Evolutionary conservation across 257 asterid genomes (phyloP).

Genomic region (Lycium barbarum): DNA sequence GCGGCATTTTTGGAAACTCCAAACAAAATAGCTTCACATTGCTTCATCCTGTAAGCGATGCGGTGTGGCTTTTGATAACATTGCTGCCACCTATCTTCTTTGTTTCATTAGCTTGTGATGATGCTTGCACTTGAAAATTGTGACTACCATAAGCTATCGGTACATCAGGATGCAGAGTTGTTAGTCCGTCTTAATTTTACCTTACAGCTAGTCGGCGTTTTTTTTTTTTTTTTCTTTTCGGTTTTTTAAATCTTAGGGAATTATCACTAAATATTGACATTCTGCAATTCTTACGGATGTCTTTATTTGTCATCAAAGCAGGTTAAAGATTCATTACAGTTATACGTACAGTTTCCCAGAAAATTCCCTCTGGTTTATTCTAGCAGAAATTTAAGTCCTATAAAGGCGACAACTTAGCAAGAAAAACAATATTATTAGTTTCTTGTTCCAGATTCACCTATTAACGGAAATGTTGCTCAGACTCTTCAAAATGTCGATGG

Average conservation of each 20-base stretch:
- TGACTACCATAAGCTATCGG: not conserved
- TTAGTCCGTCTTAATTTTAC: not conserved
- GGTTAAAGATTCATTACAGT: not conserved
- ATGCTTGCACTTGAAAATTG: not conserved
- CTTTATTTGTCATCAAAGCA: conserved; percentile 5
- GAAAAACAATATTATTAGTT: not conserved
- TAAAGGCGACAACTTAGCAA: not conserved
- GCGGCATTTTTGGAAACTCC: no score
- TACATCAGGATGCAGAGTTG: not conserved
- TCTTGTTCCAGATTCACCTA: conserved; percentile 16
- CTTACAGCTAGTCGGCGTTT: not conserved
- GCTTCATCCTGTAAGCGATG: no score
- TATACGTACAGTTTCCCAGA: not conserved
- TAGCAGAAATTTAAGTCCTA: not conserved
- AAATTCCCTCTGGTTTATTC: conserved; percentile 4
- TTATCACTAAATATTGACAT: not conserved
- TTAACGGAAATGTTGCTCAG: not conserved
- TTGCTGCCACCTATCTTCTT: no score
- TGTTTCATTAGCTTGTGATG: no score
- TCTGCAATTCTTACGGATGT: not conserved
- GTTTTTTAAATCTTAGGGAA: not conserved
- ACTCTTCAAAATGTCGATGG: no score
- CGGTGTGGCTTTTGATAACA: no score
- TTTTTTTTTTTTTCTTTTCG: not conserved
- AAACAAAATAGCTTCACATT: no score